Percentiles rank a stretch among this genome's conserved stretches.
Evolutionary conservation across 164 flowering plant species (phyloP).

Genomic region (Magnolia officinalis): DNA sequence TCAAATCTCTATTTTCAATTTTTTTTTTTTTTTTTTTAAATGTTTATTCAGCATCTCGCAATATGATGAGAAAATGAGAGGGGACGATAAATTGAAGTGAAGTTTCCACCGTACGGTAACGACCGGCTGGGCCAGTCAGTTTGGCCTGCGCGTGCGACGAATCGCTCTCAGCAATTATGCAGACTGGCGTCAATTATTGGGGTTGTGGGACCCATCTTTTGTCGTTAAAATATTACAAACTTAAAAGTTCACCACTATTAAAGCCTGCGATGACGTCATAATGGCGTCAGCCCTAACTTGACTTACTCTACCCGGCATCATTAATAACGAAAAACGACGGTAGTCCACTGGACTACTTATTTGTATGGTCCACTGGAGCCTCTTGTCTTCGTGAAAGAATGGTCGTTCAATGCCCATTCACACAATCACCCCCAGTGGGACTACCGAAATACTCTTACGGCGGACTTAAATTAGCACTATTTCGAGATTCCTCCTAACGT

Average conservation of each 20-base stretch:
- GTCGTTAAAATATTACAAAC: neutral
- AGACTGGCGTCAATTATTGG: conserved; percentile 1
- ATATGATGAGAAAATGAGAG: neutral
- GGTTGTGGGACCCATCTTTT: neutral
- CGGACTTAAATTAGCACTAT: too few relatives aligned
- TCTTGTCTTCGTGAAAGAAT: too few relatives aligned
- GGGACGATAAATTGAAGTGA: neutral
- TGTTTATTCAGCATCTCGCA: too few relatives aligned
- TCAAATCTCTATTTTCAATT: too few relatives aligned
- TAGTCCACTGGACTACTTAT: neutral
- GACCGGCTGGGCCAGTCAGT: neutral
- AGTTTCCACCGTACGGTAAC: neutral
- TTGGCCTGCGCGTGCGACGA: conserved; percentile 3
- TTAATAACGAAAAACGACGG: neutral
- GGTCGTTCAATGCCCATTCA: too few relatives aligned
- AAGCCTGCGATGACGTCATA: neutral
- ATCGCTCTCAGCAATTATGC: conserved; percentile 2
- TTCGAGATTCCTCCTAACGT: too few relatives aligned
- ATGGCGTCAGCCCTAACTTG: neutral
- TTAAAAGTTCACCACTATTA: neutral
- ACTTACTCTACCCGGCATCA: neutral
- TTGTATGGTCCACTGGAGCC: neutral
- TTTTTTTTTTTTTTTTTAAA: too few relatives aligned
- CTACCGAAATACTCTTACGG: too few relatives aligned
- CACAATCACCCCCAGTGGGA: too few relatives aligned